Conservation (phyloP, 108 stramenopile genomes). For the Halocafeteria seosinensis region DNA sequence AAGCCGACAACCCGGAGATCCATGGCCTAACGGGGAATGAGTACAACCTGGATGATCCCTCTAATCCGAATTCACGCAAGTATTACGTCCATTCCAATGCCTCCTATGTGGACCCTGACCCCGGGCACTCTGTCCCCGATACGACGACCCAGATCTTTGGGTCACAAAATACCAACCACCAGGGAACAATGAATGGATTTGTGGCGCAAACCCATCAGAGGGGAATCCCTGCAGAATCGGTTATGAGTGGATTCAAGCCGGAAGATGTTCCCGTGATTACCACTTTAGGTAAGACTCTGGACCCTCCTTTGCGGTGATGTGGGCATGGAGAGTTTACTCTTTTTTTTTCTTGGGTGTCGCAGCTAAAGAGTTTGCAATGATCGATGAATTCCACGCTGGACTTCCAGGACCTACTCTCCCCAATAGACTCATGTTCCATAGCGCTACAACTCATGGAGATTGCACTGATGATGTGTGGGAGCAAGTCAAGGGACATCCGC, state of each 20-base stretch:
- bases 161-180: neutral
- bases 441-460: neutral
- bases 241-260: neutral
- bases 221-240: neutral
- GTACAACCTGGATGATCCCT: neutral
- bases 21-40: neutral
- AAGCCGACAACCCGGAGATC: neutral
- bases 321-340: neutral
- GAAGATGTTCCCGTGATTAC: neutral
- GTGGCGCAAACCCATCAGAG: neutral
- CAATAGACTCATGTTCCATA: neutral
- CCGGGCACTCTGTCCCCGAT: neutral
- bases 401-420: neutral
- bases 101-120: neutral
- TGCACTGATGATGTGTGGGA: neutral
- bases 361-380: neutral
- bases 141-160: slow-evolving; percentile 1
- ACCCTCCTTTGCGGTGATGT: neutral
- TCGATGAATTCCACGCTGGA: neutral
- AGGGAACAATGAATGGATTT: neutral
- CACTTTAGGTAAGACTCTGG: neutral
- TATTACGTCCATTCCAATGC: neutral
- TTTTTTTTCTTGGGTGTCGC: neutral
- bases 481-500: neutral
- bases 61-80: neutral